Conservation (phyloP, 2,329 filamentous ascomycete species). For the Aureobasidium uvarum region DNA sequence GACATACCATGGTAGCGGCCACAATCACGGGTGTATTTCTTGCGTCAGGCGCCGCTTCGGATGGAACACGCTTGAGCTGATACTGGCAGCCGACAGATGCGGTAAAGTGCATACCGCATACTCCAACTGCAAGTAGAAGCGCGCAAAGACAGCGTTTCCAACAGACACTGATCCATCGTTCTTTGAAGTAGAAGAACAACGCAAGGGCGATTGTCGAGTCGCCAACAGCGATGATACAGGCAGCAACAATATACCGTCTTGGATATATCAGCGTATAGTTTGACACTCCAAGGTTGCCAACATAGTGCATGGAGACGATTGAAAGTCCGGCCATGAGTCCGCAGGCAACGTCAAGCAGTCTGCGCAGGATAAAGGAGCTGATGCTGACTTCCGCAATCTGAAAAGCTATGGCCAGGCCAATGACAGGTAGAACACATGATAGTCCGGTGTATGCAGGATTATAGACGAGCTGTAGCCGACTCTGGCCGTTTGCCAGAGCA, state of each 20-base stretch:
- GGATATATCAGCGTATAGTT: constrained; percentile 70
- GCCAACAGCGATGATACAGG: constrained; percentile 68
- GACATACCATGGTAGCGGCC: constrained; percentile 65
- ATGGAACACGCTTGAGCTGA: constrained; percentile 52
- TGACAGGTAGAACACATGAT: constrained; percentile 76
- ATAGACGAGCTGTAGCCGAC: constrained; percentile 69
- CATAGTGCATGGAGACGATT: constrained; percentile 83
- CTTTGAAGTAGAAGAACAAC: constrained; percentile 74
- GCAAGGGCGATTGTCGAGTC: constrained; percentile 68
- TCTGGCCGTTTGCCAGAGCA: constrained; percentile 62
- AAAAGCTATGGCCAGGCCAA: constrained; percentile 72
- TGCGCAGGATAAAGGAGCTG: constrained; percentile 35
- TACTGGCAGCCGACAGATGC: constrained; percentile 71
- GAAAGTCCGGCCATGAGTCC: constrained; percentile 70
- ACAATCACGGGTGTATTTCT: constrained; percentile 69
- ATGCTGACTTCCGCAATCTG: constrained; percentile 57
- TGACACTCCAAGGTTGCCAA: constrained; percentile 77
- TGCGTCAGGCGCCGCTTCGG: constrained; percentile 40
- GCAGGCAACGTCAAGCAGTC: constrained; percentile 50
- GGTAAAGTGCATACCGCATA: constrained; percentile 87
- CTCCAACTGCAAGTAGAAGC: constrained; percentile 66
- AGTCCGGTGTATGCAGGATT: constrained; percentile 67
- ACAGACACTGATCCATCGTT: constrained; percentile 74
- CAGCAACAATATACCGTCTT: constrained; percentile 61
- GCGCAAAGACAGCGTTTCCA: constrained; percentile 70